Base-by-base conservation (phyloP, 2,329 filamentous ascomycete genomes). In the Sclerotinia sclerotiorum region DNA sequence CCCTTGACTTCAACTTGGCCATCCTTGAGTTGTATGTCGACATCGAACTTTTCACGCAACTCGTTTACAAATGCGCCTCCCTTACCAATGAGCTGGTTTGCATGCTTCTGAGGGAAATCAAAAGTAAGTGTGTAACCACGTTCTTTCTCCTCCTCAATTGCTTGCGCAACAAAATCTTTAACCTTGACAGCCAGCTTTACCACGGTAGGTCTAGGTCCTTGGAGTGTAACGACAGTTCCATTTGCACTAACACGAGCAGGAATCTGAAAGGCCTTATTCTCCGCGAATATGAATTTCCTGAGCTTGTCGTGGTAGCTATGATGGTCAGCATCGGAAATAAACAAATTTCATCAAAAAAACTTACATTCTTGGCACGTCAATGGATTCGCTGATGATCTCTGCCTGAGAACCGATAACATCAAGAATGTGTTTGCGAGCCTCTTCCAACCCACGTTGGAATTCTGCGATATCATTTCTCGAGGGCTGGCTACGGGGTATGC, bases 1-100 rank as follows among this genome's bases (percentile, higher is more conserved):
- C 96, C 95, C 83, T 96, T 97, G 74, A 99, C 88, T 80, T 97
- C 93, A 62, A 98, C 93, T 80, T 94, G 94, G 73, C 95, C 95
- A 75, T 97, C 92, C 73, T 96, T 89, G 51, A 98, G 90, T 80
- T 97, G 93, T 71, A 99, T 90, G 69, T 90, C 87, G 6, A 90
- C 88, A 69, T 90, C 87, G 69, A 89, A 90, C 71, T 85, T 85
- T 71, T 90, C 88, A 58, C 87, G 84, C 49, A 90, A 81, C 74
- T 90, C 87, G 67, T 84, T 84, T 74, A 90, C 88, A 76, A 88
- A 85, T 79, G 86, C 88, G 24, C 88, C 88, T 62, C 86, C 85
- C 79, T 89, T 90, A 65, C 88, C 88, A 75, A 90, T 89, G 2
- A 90, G 85, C 78, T 97, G 90, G 79, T 97, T 97, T 72, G 94